Evolutionary conservation across 495 filamentous ascomycete genomes (phyloP), one percentile per base, ranked within the genome.

Genomic region (Penicillium dipodomyicola): DNA sequence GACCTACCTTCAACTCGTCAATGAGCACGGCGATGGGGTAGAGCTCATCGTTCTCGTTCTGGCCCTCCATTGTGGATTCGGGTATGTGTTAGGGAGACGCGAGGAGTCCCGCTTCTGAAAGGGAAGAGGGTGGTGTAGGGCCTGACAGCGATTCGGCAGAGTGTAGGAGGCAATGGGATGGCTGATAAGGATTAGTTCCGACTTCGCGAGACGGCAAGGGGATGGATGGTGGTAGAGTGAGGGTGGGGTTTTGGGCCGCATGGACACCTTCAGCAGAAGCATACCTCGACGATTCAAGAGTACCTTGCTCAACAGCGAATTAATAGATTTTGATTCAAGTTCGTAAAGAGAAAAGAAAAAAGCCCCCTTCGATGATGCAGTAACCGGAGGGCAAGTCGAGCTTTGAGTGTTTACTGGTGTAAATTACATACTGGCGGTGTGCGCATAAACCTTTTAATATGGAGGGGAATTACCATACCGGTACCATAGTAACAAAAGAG

Each of bases 1-100:
- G 49, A 47, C 19, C 43, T 49, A 96, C 92, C 90, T 98, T 98
- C 65, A 98, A 80, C 84, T 98, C 94, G 76, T 98, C 94, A 76
- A 98, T 98, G 71, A 98, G 85, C 54, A 98, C 95, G 59, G 94
- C 94, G 80, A 98, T 98, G 67, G 94, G 94, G 75, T 96, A 97
- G 60, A 98, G 91, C 84, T 97, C 95, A 75, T 97, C 93, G 71
- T 86, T 95, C 77, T 88, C 84, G 62, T 80, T 82, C 65, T 85
- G 84, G 61, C 80, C 81, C 67, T 90, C 87, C 87, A 91, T 91
- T 57, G 51, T 63, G 74, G 64, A 65, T 65, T 66, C 58, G 46
- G 56, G 48, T 66, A 54, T 64, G 59, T 58, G 40, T 62, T 60
- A 65, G 57, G 54, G 40, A 60, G 64, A 67, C 65, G 52, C 67